Percentiles rank a stretch among this genome's conserved stretches.
Conservation (phyloP, 202 grass and related monocot genomes). For the Schoenoplectus triqueter region DNA sequence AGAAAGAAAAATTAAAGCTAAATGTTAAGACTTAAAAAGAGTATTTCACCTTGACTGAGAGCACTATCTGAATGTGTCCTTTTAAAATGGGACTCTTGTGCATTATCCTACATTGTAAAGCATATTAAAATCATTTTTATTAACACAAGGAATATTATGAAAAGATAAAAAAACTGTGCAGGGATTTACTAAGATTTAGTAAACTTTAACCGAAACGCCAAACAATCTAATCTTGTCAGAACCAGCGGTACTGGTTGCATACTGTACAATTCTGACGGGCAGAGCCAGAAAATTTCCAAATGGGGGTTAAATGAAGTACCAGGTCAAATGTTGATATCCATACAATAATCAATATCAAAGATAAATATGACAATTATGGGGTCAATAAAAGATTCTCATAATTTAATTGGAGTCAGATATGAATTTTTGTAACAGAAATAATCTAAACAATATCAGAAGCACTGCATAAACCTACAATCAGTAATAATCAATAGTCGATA, state of each 20-base stretch:
- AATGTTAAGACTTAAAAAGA: not conserved
- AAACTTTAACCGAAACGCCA: not conserved
- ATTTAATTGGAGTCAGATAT: not conserved
- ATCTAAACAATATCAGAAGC: not conserved
- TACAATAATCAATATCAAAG: constrained; percentile 1
- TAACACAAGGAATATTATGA: constrained; percentile 3
- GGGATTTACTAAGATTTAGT: not conserved
- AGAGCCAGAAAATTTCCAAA: not conserved
- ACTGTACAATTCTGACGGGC: not conserved
- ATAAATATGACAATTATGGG: not conserved
- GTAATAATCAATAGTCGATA: not conserved
- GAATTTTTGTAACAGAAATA: not conserved
- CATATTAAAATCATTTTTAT: constrained; percentile 19
- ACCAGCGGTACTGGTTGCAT: not conserved
- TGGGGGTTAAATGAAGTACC: not conserved
- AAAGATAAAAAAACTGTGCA: not conserved
- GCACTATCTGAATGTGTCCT: constrained; percentile 50
- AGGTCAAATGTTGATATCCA: not conserved
- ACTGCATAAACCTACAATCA: not conserved
- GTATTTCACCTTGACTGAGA: constrained; percentile 15
- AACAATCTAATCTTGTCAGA: not conserved
- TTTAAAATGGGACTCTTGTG: constrained; percentile 55
- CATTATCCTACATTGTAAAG: constrained; percentile 53
- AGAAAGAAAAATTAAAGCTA: constrained; percentile 11
- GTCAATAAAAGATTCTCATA: not conserved